These are phyloP conservation scores for Nicotiana paniculata DNA, from an alignment of 257 asterid species.

Conservation along the genomic window DNA sequence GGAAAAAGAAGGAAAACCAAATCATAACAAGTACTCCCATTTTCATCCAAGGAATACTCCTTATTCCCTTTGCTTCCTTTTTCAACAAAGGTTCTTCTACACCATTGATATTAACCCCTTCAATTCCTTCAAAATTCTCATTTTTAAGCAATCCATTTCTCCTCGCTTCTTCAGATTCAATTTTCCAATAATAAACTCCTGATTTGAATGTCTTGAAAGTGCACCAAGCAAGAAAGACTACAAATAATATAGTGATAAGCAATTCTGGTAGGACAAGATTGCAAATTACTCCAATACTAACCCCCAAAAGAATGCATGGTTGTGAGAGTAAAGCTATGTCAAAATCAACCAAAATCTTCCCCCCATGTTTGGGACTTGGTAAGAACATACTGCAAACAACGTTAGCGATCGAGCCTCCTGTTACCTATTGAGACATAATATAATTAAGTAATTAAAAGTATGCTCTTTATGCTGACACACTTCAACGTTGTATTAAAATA, in stretches of 20 bases:
- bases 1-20: slow-evolving; percentile 60
- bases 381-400: slow-evolving; percentile 33
- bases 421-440: neutral
- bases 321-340: slow-evolving; percentile 70
- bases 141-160: slow-evolving; percentile 6
- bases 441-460: neutral
- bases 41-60: slow-evolving; percentile 48
- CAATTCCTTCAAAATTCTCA: slow-evolving; percentile 4
- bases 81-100: slow-evolving; percentile 26
- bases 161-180: slow-evolving; percentile 38
- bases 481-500: neutral
- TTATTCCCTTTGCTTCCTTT: neutral
- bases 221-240: slow-evolving; percentile 55
- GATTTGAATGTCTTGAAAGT: slow-evolving; percentile 62
- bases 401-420: slow-evolving; percentile 69
- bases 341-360: slow-evolving; percentile 45
- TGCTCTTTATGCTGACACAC: no score
- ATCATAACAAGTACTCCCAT: slow-evolving; percentile 46
- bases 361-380: slow-evolving; percentile 14
- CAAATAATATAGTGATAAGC: slow-evolving; percentile 56
- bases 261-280: slow-evolving; percentile 70
- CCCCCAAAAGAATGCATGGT: slow-evolving; percentile 83
- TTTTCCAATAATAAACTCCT: slow-evolving; percentile 53
- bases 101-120: neutral
- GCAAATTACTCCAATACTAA: slow-evolving; percentile 66